Percentiles rank a stretch among this genome's conserved stretches.
Conservation (phyloP, 2,329 filamentous ascomycete genomes). For the Aulographum hederae region DNA sequence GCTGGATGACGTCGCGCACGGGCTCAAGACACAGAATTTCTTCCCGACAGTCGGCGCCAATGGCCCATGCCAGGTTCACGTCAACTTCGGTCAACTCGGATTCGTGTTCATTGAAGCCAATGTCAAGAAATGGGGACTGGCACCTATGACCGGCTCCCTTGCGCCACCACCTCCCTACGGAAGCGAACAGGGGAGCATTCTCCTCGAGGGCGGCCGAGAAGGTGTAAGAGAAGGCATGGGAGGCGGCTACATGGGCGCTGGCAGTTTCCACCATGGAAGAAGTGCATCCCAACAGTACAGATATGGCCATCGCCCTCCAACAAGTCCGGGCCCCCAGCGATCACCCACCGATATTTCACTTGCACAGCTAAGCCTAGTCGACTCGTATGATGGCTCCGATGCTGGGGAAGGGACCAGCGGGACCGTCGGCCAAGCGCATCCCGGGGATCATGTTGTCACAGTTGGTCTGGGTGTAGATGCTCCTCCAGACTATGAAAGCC, state of each 20-base stretch:
- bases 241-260: slow-evolving; percentile 25
- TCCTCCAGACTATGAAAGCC: no score
- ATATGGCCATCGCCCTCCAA: slow-evolving; percentile 42
- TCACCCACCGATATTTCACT: slow-evolving; percentile 94
- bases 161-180: slow-evolving; percentile 93
- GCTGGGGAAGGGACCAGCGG: slow-evolving; percentile 51
- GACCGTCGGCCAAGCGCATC: no score
- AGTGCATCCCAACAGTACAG: slow-evolving; percentile 65
- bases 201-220: slow-evolving; percentile 62
- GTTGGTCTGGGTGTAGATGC: no score
- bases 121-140: slow-evolving; percentile 98
- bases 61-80: slow-evolving; percentile 79
- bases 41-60: slow-evolving; percentile 96
- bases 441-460: no score
- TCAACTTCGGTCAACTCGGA: slow-evolving; percentile 94
- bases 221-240: slow-evolving; percentile 33
- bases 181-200: slow-evolving; percentile 88
- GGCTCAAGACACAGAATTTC: slow-evolving; percentile 87
- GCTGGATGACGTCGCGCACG: slow-evolving; percentile 83
- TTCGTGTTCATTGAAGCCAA: slow-evolving; percentile 99
- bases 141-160: slow-evolving; percentile 85
- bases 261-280: slow-evolving; percentile 36
- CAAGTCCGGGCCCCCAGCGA: slow-evolving; percentile 73
- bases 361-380: slow-evolving; percentile 60
- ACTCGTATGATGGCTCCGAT: slow-evolving; percentile 30